These are phyloP conservation scores for Candida tammaniensis DNA, from an alignment of 805 yeast species.

Conservation along the genomic window DNA sequence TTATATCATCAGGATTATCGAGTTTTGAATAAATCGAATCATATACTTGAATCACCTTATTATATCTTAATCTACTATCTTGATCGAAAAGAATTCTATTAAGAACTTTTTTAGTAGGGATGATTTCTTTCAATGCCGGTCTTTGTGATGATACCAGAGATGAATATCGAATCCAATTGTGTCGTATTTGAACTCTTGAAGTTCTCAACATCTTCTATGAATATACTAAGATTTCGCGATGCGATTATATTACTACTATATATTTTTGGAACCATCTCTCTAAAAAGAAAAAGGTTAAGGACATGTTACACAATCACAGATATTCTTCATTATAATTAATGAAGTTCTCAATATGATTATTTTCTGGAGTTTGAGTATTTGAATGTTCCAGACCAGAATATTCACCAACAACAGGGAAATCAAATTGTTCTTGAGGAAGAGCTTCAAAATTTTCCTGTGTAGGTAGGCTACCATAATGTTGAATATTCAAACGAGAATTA, in stretches of 20 bases:
- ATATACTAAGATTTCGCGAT: no score
- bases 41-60: conserved; percentile 53
- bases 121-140: conserved; percentile 18
- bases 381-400: conserved; percentile 15
- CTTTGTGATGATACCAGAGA: conserved; percentile 1
- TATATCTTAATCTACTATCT: conserved; percentile 55
- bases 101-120: conserved; percentile 58
- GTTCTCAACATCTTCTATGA: no score
- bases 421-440: conserved; percentile 12
- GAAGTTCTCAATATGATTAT: conserved; percentile 16
- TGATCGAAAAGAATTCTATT: conserved; percentile 64
- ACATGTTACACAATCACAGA: conserved; percentile 2
- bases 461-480: conserved; percentile 6
- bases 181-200: no score
- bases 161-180: no score
- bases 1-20: conserved; percentile 35
- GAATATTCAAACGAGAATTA: conserved; percentile 6
- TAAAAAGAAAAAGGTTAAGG: no score
- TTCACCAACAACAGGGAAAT: conserved; percentile 15
- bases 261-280: no score
- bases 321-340: conserved; percentile 21
- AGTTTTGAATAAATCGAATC: conserved; percentile 48
- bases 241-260: no score
- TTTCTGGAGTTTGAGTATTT: conserved; percentile 12
- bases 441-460: conserved; percentile 9